Evolutionary conservation across 768 basidiomycete genomes (phyloP).

Genomic region (Lenzites betulinus): DNA sequence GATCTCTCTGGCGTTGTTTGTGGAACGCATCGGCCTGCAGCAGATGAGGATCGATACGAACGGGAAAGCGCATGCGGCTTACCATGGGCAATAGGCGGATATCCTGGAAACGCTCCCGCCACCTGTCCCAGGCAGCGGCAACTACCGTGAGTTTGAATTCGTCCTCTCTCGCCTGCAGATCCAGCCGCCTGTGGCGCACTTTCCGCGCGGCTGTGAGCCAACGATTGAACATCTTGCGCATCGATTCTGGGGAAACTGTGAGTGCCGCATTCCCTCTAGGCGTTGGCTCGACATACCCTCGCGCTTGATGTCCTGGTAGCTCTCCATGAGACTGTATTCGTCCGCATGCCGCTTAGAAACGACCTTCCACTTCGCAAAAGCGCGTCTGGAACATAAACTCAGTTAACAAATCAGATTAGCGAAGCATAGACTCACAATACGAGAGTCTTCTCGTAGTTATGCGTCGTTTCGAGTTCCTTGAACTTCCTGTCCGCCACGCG

Average conservation of each 20-base stretch:
- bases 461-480: slow-evolving; percentile 64
- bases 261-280: not conserved
- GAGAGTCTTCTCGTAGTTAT: slow-evolving; percentile 43
- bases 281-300: slow-evolving; percentile 53
- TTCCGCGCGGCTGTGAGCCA: slow-evolving; percentile 68
- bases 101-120: slow-evolving; percentile 72
- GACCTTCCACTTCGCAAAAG: slow-evolving; percentile 71
- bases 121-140: slow-evolving; percentile 71
- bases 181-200: slow-evolving; percentile 59
- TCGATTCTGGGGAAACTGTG: slow-evolving; percentile 49
- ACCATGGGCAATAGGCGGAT: slow-evolving; percentile 68
- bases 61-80: slow-evolving; percentile 23
- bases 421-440: slow-evolving; percentile 36
- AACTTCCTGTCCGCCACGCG: slow-evolving; percentile 73
- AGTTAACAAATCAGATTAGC: not conserved
- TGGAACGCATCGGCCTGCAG: slow-evolving; percentile 61
- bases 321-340: slow-evolving; percentile 79
- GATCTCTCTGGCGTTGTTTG: slow-evolving; percentile 57
- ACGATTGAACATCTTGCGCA: slow-evolving; percentile 66
- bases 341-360: slow-evolving; percentile 65
- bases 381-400: slow-evolving; percentile 39
- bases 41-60: not conserved
- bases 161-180: slow-evolving; percentile 61
- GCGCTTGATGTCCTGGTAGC: slow-evolving; percentile 76
- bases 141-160: slow-evolving; percentile 56